Evolutionary conservation across 2,329 filamentous ascomycete species (phyloP).

Genomic region (Bertia moriformis): DNA sequence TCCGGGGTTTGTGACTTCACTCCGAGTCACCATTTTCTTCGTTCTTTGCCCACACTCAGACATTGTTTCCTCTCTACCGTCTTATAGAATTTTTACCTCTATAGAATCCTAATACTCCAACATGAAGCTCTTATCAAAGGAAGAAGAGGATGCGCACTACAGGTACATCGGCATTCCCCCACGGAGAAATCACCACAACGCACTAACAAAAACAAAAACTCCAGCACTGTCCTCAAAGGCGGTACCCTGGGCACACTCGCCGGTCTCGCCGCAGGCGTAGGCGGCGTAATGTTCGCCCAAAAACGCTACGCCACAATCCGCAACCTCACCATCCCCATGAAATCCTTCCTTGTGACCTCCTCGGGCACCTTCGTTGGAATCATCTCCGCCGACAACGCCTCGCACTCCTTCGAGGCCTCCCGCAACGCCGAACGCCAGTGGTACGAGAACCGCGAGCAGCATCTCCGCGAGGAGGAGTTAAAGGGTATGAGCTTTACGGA

Average conservation of each 20-base stretch:
- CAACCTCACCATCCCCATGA: slow-evolving; percentile 73
- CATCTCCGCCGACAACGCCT: slow-evolving; percentile 65
- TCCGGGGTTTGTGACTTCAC: neutral
- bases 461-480: slow-evolving; percentile 36
- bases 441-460: slow-evolving; percentile 51
- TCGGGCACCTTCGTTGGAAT: slow-evolving; percentile 75
- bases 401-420: slow-evolving; percentile 46
- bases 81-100: neutral
- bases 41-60: neutral
- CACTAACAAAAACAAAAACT: slow-evolving; percentile 7
- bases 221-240: slow-evolving; percentile 55
- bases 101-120: slow-evolving; percentile 9
- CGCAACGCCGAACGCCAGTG: slow-evolving; percentile 54
- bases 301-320: slow-evolving; percentile 66
- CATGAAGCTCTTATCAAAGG: slow-evolving; percentile 93
- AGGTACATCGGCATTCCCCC: slow-evolving; percentile 9
- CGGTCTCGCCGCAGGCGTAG: slow-evolving; percentile 53
- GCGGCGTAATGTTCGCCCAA: slow-evolving; percentile 53
- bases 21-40: neutral
- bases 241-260: slow-evolving; percentile 58
- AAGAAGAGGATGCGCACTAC: slow-evolving; percentile 84
- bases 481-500: slow-evolving; percentile 39
- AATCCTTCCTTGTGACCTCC: slow-evolving; percentile 76
- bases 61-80: no score
- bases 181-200: neutral